Evolutionary conservation across 2,329 filamentous ascomycete genomes (phyloP).

Genomic region (Blumeria graminis): DNA sequence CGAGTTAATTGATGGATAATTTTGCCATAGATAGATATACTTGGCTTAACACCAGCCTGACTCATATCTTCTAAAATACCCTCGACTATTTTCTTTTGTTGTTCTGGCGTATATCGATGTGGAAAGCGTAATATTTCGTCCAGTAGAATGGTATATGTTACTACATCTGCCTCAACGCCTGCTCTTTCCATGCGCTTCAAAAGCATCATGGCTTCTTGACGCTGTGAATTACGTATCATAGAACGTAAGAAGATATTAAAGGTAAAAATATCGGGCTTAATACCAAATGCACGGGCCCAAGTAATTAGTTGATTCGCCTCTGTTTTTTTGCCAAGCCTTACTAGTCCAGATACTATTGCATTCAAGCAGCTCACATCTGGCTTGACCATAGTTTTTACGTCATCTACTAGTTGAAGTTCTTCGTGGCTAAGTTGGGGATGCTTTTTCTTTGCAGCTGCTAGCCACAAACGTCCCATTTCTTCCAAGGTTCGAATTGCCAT

Average conservation of each 20-base stretch:
- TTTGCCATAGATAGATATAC: conserved; percentile 40
- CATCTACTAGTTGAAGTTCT: conserved; percentile 12
- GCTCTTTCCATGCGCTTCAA: conserved; percentile 33
- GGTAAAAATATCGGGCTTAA: conserved; percentile 23
- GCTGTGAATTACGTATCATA: conserved; percentile 25
- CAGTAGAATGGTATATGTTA: conserved; percentile 51
- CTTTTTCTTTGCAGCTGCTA: conserved; percentile 8
- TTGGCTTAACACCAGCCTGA: conserved; percentile 29
- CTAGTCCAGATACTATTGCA: conserved; percentile 38
- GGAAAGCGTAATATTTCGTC: conserved; percentile 28
- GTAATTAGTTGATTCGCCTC: conserved; percentile 28
- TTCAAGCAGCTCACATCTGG: conserved; percentile 45
- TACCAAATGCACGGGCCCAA: conserved; percentile 20
- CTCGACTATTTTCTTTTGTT: conserved; percentile 28
- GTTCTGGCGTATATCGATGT: conserved; percentile 18
- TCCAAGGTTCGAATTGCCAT: conserved; percentile 37
- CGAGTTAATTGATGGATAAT: conserved; percentile 39
- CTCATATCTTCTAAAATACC: conserved; percentile 33
- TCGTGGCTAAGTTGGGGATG: conserved; percentile 6
- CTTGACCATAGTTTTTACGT: conserved; percentile 21
- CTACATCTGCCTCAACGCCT: conserved; percentile 33
- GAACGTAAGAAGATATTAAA: conserved; percentile 48
- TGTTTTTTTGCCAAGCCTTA: conserved; percentile 22
- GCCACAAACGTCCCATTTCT: conserved; percentile 41
- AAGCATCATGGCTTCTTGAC: conserved; percentile 25